Evolutionary conservation across 306 rosid genomes (phyloP).

Genomic region (Crataegus laevigata): DNA sequence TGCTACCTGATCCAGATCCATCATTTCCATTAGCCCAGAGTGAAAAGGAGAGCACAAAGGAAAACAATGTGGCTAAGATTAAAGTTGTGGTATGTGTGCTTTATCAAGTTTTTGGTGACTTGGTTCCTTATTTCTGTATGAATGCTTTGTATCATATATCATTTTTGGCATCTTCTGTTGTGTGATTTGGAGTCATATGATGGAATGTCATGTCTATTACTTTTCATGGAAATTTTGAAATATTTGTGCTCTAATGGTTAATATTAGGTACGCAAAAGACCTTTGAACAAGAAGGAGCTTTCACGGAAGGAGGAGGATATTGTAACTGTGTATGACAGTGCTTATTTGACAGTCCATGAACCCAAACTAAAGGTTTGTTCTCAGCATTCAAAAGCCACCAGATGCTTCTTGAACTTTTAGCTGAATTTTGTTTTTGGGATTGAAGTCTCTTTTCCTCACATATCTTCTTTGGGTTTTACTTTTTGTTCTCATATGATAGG

Average conservation of each 20-base stretch:
- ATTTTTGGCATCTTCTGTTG: neutral
- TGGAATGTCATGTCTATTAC: neutral
- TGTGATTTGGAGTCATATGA: neutral
- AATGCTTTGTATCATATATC: neutral
- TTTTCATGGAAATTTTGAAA: neutral
- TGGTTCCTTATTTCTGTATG: neutral
- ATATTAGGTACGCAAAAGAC: conserved; percentile 87
- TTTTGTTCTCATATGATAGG: conserved; percentile 40
- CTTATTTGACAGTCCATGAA: conserved; percentile 78
- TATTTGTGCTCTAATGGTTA: conserved; percentile 10
- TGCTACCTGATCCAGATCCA: conserved; percentile 46
- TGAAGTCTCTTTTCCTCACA: conserved; percentile 4
- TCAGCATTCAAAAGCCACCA: conserved; percentile 14
- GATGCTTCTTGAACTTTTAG: conserved; percentile 1
- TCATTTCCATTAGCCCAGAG: conserved; percentile 35
- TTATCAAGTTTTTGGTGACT: neutral
- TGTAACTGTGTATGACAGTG: conserved; percentile 62
- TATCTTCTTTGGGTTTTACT: neutral
- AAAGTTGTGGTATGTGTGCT: conserved; percentile 82
- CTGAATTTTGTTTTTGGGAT: conserved; percentile 13
- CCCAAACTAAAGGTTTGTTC: conserved; percentile 76
- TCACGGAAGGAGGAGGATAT: conserved; percentile 92
- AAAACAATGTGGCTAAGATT: conserved; percentile 84
- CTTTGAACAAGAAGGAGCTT: conserved; percentile 90
- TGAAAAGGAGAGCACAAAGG: conserved; percentile 71